A percentile compares a stretch with the other conserved stretches of the same genome.
phyloP scores from a whole-genome alignment of 192 early-diverging fungal genomes.

The Backusella macrospora region DNA sequence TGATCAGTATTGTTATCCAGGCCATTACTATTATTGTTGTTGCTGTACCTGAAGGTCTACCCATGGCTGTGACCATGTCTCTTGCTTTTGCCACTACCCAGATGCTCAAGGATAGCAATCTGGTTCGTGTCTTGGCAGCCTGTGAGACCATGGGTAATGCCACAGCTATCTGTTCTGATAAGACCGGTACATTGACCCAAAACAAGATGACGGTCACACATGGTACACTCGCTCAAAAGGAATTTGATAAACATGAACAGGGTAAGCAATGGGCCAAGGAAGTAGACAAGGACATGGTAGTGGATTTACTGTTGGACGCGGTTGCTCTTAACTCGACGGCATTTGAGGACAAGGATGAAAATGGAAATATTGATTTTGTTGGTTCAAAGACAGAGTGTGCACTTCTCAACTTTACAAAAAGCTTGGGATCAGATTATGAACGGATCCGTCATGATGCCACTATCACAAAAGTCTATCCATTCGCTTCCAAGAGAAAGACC shows the following conservation, averaged over 20 bases:
- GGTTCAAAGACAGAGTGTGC: conserved; percentile 84
- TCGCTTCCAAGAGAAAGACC: conserved; percentile 88
- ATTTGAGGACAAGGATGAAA: conserved; percentile 66
- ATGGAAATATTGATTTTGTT: conserved; percentile 59
- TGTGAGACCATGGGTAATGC: conserved; percentile 85
- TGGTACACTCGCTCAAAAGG: conserved; percentile 54
- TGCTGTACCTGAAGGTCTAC: conserved; percentile 84
- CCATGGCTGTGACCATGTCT: conserved; percentile 82
- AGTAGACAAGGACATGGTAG: conserved; percentile 41
- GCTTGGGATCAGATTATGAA: conserved; percentile 65
- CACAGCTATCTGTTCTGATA: conserved; percentile 84
- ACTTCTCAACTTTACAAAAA: conserved; percentile 66
- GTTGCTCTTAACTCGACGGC: conserved; percentile 77
- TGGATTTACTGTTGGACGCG: conserved; percentile 51
- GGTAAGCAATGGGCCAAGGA: conserved; percentile 51
- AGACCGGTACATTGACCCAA: conserved; percentile 84
- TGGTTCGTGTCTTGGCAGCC: conserved; percentile 76
- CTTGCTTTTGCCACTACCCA: conserved; percentile 79
- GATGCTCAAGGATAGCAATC: conserved; percentile 81
- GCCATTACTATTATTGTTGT: conserved; percentile 81
- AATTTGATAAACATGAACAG: conserved; percentile 46
- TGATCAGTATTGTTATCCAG: conserved; percentile 75
- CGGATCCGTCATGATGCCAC: conserved; percentile 50
- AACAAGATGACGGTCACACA: conserved; percentile 81
- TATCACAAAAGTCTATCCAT: conserved; percentile 77